Base-by-base conservation (phyloP, 208 protist genomes). In the Trypanosoma cruzi region DNA sequence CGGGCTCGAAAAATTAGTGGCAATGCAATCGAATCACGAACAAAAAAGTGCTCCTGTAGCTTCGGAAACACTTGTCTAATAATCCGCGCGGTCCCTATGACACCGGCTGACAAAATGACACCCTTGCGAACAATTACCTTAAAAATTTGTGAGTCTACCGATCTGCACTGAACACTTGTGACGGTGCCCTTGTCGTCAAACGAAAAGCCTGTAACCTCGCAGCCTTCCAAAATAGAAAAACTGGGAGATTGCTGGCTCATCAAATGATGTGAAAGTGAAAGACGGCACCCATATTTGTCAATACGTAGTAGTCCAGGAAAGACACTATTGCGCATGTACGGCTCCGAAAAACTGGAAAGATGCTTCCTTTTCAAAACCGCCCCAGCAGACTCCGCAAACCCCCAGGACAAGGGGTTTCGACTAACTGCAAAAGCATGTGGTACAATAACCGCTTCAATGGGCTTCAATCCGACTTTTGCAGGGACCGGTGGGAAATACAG, bases 11-110 rank as follows among this genome's bases (percentile, higher is more conserved):
- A 63, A 36, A 74, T 66, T 31, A 74, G 52, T 24, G 68, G 68
- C 26, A 95, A 49, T 13, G 85, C 85, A 29, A 95, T 44, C 16
- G 73, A 75, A 65, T 95, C 90, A n/a, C 82, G 85, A 40, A 84
- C 20, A 0, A 46, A 29, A 56, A 54, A 74, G 26, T 14, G 52
- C 34, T 54, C 54, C n/a, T 52, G 59, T 13, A 68, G 40, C n/a
- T 59, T 53, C 58, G 71, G 59, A 61, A 64, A 48, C 58, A 52
- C 29, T 40, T 59, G 58, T 49, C 73, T 46, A 4, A 95, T 78
- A 56, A 96, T 49, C 16, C 73, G 77, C 8, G 87, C 75, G 0
- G 78, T 80, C 46, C 87, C 75, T 24, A 92, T 10, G 7, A 73
- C 74, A 20, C 87, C 90, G 13, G 80, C 81, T 2, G 80, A 64